Base-by-base conservation (phyloP, 805 yeast species). In the Grigorovia yakushimaensis region DNA sequence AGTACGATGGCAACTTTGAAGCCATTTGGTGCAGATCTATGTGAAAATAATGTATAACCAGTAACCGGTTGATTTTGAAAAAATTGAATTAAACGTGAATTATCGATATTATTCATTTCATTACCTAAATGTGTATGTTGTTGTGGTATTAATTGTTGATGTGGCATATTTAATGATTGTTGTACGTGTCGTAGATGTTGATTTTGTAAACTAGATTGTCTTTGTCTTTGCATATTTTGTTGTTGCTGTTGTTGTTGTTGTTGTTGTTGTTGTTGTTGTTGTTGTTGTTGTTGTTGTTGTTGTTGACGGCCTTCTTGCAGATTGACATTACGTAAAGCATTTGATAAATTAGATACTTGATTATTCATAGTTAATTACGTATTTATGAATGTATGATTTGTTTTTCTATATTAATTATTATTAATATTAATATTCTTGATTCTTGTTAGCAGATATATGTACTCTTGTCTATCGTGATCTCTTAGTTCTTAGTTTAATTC, bases 21-120 rank as follows among this genome's bases (percentile, higher is more conserved):
- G 1, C 97, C 97, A 66, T 89, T 89, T 23, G 97, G 97, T 1
- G 96, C 96, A 3, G 91, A 82, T 55, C 94, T 82, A 79, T 67
- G 95, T 58, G 77, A 85, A 53, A 78, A 88, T 42, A 89, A 71
- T 1, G 96, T 87, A 64, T 77, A 86, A 1, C 97, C 97, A 53
- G 81, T 84, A 18, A 74, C 66, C 10, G 96, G 95, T 54, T 81
- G 84, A 58, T 82, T 81, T 53, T 76, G 78, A 61, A 87, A 83
- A 62, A 86, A 88, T 51, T 76, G 73, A 24, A 83, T 73, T 45
- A 88, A 77, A 52, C 94, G 70, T 20, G 83, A 59, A 71, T 55
- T 74, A 73, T 53, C 76, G 68, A 54, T 65, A 66, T 58, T 67
- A 43, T 54, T 64, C 20, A 72, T 52, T 39, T 73, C 69, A 49